These are phyloP conservation scores for Lachnellula hyalina DNA, from an alignment of 2,329 filamentous ascomycete species.

Conservation along the genomic window DNA sequence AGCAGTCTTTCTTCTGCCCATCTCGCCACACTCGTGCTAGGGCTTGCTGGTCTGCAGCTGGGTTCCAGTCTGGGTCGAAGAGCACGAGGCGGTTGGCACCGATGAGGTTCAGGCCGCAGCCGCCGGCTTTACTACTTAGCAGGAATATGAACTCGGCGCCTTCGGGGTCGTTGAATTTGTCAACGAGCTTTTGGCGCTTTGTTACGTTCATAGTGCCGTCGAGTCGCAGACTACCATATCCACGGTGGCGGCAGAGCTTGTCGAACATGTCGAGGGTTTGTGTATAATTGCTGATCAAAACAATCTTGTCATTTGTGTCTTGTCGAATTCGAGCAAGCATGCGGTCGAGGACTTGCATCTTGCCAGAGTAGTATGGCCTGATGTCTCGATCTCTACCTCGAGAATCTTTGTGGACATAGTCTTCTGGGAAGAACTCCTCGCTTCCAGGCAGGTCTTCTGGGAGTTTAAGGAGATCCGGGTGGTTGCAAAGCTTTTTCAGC, in stretches of 20 bases:
- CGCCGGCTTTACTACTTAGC: constrained; percentile 94
- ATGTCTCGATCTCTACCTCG: constrained; percentile 87
- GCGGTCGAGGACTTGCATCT: constrained; percentile 96
- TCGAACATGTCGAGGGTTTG: constrained; percentile 94
- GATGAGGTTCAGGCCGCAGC: constrained; percentile 92
- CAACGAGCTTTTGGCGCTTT: constrained; percentile 94
- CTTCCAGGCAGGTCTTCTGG: constrained; percentile 80
- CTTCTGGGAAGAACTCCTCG: constrained; percentile 74
- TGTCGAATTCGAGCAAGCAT: constrained; percentile 95
- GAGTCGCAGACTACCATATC: constrained; percentile 80
- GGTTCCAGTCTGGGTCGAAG: constrained; percentile 98
- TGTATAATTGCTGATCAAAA: constrained; percentile 97
- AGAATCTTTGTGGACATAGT: constrained; percentile 82
- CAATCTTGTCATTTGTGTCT: constrained; percentile 98
- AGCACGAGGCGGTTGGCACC: constrained; percentile 91
- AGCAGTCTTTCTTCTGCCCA: constrained; percentile 98
- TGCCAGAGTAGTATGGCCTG: constrained; percentile 94
- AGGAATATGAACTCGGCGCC: constrained; percentile 90
- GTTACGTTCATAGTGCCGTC: constrained; percentile 98
- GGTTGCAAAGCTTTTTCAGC: constrained; percentile 97
- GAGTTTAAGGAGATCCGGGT: constrained; percentile 86
- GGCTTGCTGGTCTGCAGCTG: constrained; percentile 93
- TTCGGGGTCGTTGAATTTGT: constrained; percentile 93
- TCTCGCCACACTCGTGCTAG: constrained; percentile 97
- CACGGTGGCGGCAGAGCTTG: constrained; percentile 75